phyloP scores from a whole-genome alignment of 2,329 filamentous ascomycete species.

The Pestalotiopsis sp. region DNA sequence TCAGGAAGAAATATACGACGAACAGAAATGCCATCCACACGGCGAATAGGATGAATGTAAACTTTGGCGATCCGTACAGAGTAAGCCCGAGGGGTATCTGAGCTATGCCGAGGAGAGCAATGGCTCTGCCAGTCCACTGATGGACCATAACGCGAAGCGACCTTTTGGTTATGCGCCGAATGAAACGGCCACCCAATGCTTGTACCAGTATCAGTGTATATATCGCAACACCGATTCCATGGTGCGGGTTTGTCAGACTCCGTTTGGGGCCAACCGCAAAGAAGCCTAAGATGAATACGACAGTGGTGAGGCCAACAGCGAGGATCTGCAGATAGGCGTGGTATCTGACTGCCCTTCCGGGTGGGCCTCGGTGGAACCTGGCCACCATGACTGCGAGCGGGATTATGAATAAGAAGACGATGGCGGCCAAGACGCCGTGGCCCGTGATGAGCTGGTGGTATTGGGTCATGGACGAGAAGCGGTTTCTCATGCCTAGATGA shows the following conservation, averaged over 20 bases:
- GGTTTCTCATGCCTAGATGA: conserved; percentile 75
- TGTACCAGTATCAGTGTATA: conserved; percentile 76
- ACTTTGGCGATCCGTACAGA: conserved; percentile 86
- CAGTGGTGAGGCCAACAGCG: conserved; percentile 68
- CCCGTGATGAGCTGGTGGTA: conserved; percentile 73
- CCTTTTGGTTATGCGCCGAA: conserved; percentile 54
- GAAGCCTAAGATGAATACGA: conserved; percentile 75
- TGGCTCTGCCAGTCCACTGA: conserved; percentile 81
- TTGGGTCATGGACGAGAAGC: conserved; percentile 69
- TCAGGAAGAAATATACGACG: conserved; percentile 77
- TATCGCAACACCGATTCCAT: conserved; percentile 80
- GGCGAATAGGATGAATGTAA: conserved; percentile 83
- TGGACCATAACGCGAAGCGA: conserved; percentile 69
- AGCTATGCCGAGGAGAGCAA: conserved; percentile 80
- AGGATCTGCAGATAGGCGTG: conserved; percentile 78
- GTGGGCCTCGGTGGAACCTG: conserved; percentile 69
- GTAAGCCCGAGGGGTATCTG: conserved; percentile 90
- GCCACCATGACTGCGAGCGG: conserved; percentile 75
- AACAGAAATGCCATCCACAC: conserved; percentile 76
- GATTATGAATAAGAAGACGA: conserved; percentile 75
- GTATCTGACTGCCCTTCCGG: conserved; percentile 64
- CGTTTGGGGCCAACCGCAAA: conserved; percentile 76
- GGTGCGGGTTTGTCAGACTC: conserved; percentile 79
- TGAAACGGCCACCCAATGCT: conserved; percentile 68
- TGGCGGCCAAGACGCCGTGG: conserved; percentile 72